These are phyloP conservation scores for Aspergillus heteromorphus DNA, from an alignment of 495 filamentous ascomycete species.

Conservation along the genomic window DNA sequence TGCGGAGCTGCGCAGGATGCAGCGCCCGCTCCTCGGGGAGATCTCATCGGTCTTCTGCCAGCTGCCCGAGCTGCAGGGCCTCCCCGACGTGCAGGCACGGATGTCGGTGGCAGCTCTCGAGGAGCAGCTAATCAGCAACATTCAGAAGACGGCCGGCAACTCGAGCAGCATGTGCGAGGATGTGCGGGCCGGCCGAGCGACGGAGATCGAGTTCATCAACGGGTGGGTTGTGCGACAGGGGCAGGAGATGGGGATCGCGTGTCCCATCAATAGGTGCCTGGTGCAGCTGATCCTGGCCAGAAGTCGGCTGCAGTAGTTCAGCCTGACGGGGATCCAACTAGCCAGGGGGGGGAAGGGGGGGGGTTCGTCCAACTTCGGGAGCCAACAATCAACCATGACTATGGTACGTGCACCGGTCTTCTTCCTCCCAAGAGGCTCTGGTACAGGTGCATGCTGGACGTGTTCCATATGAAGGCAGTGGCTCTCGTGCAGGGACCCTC, in stretches of 20 bases:
- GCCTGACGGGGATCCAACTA: background rate
- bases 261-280: conserved; percentile 52
- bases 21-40: conserved; percentile 50
- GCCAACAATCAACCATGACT: background rate
- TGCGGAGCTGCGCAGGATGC: conserved; percentile 38
- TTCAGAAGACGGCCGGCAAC: conserved; percentile 56
- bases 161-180: conserved; percentile 74
- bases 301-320: conserved; percentile 2
- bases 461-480: too few species aligned
- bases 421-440: too few species aligned
- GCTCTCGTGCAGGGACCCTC: too few species aligned
- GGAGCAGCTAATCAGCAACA: conserved; percentile 45
- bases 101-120: conserved; percentile 46
- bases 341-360: too few species aligned
- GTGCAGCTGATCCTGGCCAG: conserved; percentile 51
- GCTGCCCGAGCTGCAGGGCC: conserved; percentile 53
- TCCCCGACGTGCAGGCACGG: conserved; percentile 40
- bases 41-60: conserved; percentile 46
- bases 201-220: conserved; percentile 74
- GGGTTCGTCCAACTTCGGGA: too few species aligned
- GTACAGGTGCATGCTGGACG: too few species aligned
- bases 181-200: conserved; percentile 51
- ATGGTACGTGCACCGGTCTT: too few species aligned
- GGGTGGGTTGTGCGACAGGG: conserved; percentile 63
- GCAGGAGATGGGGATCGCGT: conserved; percentile 51